Base-by-base conservation (phyloP, 2,329 filamentous ascomycete genomes). In the Aspergillus transmontanensis region DNA sequence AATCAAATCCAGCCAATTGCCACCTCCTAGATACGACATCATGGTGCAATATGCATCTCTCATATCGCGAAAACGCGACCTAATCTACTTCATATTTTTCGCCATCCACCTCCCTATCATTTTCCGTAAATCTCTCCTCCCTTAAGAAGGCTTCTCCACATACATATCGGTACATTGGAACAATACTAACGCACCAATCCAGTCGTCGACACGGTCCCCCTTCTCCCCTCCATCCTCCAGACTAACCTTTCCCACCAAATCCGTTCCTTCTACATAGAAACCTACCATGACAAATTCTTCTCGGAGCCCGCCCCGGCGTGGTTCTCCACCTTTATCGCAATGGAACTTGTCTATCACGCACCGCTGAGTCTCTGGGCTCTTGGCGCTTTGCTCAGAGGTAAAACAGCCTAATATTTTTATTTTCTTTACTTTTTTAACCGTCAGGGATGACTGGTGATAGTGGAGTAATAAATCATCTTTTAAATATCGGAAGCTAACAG, bases 231-330 rank as follows among this genome's bases (percentile, higher is more conserved):
- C 4, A 74, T 75, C 43, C 67, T 88, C 10, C 81, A 80, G 55
- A 85, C 85, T 0, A 59, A 75, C 0, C 79, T 86, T 71, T 83
- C 88, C 69, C 73, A 73, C 48, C 64, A 74, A 0, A 64, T 90
- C 2, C 84, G 85, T 62, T 70, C 76, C 3, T 90, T 79, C 75
- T 90, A 90, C 75, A 80, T 89, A 64, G 72, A 78, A 1, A 89
- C 82, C 1, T 90, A 89, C 73, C 80, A 82, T 16, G 89, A 91
- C 71, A 85, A 83, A 59, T 89, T 89, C 80, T 90, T 90, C 77
- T 80, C 82, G 39, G 71, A 78, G 9, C 81, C 86, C 14, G 59
- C 67, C 2, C 87, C 87, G 45, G 73, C 80, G 4, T 91, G 86
- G 84, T 90, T 90, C 72, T 78, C 76, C 12, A 67, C 80, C 16